Conservation (phyloP, 371 early-diverging fungal species). For the Rhizomucor miehei region DNA sequence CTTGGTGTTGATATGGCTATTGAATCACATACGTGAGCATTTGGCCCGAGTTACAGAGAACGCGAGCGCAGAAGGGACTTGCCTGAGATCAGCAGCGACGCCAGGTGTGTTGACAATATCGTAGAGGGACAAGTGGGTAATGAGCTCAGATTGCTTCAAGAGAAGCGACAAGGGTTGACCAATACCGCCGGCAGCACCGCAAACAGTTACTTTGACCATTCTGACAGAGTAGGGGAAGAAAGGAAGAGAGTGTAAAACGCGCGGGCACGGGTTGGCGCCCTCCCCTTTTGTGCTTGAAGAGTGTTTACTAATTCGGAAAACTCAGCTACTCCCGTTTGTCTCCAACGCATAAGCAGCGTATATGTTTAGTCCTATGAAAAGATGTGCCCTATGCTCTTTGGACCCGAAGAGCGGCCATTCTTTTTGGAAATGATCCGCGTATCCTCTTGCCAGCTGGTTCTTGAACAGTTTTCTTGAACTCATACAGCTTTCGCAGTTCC, state of each 20-base stretch:
- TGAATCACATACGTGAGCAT: background rate
- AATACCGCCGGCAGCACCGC: constrained; percentile 90
- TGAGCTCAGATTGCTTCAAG: constrained; percentile 72
- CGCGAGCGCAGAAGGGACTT: background rate
- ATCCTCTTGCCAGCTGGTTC: too few species aligned
- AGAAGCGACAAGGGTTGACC: constrained; percentile 90
- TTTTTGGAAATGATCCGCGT: too few species aligned
- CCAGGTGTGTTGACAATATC: constrained; percentile 78
- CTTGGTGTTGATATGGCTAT: constrained; percentile 70
- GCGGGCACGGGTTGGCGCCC: too few species aligned
- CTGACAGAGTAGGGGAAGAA: background rate
- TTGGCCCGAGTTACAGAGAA: background rate
- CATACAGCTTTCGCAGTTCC: too few species aligned
- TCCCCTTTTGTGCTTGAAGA: too few species aligned
- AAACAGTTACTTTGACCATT: constrained; percentile 77
- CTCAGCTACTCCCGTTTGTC: too few species aligned
- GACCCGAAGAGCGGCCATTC: too few species aligned
- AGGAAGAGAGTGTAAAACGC: constrained; percentile 9
- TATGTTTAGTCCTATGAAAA: too few species aligned
- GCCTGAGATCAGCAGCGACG: constrained; percentile 74
- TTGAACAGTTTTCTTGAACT: too few species aligned
- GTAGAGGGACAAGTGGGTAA: constrained; percentile 69
- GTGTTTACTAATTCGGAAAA: too few species aligned
- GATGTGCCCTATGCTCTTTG: too few species aligned
- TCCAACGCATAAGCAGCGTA: too few species aligned